phyloP scores from a whole-genome alignment of 352 stramenopile species.

The Stramenopiles sp. region DNA sequence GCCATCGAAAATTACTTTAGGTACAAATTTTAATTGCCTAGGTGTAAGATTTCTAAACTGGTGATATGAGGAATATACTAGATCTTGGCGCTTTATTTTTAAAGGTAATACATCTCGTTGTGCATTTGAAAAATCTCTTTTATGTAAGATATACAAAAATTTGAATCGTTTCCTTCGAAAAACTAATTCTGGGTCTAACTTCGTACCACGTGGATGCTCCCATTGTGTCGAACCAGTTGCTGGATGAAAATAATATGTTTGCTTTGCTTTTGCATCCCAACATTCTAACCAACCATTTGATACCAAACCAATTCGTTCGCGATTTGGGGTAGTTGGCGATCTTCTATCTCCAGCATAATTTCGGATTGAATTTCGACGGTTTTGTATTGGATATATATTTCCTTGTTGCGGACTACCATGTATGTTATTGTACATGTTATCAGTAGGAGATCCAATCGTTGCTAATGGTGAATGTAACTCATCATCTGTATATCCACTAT shows the following conservation, averaged over 20 bases:
- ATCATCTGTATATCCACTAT: no score
- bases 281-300: background rate
- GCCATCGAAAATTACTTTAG: conserved; percentile 48
- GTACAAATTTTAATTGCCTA: conserved; percentile 34
- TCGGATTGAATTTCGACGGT: no score
- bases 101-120: background rate
- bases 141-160: background rate
- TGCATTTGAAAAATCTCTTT: background rate
- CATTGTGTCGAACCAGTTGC: background rate
- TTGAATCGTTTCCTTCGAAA: background rate
- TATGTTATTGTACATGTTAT: no score
- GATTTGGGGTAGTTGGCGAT: no score
- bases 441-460: no score
- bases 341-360: no score
- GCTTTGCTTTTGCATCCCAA: background rate
- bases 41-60: background rate
- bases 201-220: background rate
- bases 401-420: no score
- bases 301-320: background rate
- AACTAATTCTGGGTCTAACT: background rate
- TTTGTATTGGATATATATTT: no score
- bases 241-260: background rate
- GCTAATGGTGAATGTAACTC: no score
- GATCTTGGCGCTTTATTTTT: background rate
- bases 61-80: background rate